A percentile compares a stretch with the other conserved stretches of the same genome.
Conservation (phyloP, 2,329 filamentous ascomycete species). For the Furcasterigmium sp. region DNA sequence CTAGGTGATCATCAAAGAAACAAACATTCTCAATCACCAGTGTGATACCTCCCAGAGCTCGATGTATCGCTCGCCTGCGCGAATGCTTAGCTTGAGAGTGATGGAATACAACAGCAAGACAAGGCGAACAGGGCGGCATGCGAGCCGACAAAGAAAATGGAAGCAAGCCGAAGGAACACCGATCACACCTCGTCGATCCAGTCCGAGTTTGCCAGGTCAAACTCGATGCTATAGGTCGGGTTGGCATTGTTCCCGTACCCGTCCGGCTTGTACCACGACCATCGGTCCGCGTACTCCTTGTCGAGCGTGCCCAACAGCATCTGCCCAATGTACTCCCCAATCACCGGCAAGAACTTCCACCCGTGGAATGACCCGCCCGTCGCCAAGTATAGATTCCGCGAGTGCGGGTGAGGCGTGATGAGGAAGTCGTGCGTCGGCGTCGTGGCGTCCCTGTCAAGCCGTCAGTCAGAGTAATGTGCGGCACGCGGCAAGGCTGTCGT, state of each 20-base stretch:
- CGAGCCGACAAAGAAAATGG: too few relatives aligned
- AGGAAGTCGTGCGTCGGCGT: conserved; percentile 59
- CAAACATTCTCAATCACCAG: too few relatives aligned
- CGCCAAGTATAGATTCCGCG: conserved; percentile 50
- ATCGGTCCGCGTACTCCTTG: conserved; percentile 30
- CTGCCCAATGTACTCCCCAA: conserved; percentile 53
- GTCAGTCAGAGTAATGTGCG: neutral
- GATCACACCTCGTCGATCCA: conserved; percentile 11
- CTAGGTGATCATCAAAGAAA: too few relatives aligned
- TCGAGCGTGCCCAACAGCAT: conserved; percentile 36
- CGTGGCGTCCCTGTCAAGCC: conserved; percentile 47
- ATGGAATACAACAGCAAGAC: too few relatives aligned
- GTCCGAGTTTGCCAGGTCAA: conserved; percentile 28
- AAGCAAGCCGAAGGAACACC: neutral
- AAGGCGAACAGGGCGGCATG: too few relatives aligned
- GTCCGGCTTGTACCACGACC: conserved; percentile 41
- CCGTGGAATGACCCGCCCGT: conserved; percentile 60
- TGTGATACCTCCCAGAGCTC: too few relatives aligned
- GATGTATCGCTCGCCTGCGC: too few relatives aligned
- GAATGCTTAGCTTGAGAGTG: too few relatives aligned
- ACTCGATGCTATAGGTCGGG: conserved; percentile 34
- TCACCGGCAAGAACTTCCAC: conserved; percentile 60
- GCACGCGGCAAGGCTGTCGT: too few relatives aligned
- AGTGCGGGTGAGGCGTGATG: conserved; percentile 46
- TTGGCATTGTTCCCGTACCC: conserved; percentile 33